A percentile compares a stretch with the other conserved stretches of the same genome.
Conservation (phyloP, 2,329 filamentous ascomycete species). For the Talaromyces sp. region DNA sequence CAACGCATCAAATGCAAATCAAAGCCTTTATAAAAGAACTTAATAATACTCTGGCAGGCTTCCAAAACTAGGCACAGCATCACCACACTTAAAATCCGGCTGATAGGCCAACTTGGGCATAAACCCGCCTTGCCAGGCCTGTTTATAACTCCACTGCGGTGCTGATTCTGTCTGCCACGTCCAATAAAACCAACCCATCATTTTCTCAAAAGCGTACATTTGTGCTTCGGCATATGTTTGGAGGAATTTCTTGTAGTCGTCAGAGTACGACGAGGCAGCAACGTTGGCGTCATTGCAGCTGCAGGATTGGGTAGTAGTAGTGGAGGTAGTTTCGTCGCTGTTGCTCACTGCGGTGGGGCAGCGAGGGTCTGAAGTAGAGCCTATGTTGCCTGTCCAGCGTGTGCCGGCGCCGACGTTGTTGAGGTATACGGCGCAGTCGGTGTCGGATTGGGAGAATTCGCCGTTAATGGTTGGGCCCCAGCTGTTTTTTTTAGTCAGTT, state of each 20-base stretch:
- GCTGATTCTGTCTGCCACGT: conserved; percentile 89
- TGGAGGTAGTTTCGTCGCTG: conserved; percentile 36
- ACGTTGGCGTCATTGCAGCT: conserved; percentile 73
- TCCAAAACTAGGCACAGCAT: conserved; percentile 41
- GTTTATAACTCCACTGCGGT: conserved; percentile 72
- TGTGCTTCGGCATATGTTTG: conserved; percentile 90
- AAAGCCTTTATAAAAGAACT: conserved; percentile 11
- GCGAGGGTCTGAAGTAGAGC: conserved; percentile 50
- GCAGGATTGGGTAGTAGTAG: conserved; percentile 46
- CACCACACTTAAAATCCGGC: conserved; percentile 63
- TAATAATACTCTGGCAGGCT: conserved; percentile 42
- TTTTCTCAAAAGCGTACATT: conserved; percentile 89
- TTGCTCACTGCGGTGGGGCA: conserved; percentile 62
- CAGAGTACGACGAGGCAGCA: conserved; percentile 62
- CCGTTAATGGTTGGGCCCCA: conserved; percentile 93
- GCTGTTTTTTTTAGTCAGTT: conserved; percentile 21
- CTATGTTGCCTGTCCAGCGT: conserved; percentile 70
- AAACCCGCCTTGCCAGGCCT: conserved; percentile 67
- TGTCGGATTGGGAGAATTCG: conserved; percentile 97
- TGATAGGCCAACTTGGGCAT: conserved; percentile 71
- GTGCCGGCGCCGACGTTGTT: conserved; percentile 87
- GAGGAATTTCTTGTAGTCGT: conserved; percentile 77
- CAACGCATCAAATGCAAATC: not conserved
- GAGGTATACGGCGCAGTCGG: conserved; percentile 80
- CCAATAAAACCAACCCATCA: conserved; percentile 99